Evolutionary conservation across 2,329 filamentous ascomycete genomes (phyloP).

Genomic region (Hypocrella siamensis): DNA sequence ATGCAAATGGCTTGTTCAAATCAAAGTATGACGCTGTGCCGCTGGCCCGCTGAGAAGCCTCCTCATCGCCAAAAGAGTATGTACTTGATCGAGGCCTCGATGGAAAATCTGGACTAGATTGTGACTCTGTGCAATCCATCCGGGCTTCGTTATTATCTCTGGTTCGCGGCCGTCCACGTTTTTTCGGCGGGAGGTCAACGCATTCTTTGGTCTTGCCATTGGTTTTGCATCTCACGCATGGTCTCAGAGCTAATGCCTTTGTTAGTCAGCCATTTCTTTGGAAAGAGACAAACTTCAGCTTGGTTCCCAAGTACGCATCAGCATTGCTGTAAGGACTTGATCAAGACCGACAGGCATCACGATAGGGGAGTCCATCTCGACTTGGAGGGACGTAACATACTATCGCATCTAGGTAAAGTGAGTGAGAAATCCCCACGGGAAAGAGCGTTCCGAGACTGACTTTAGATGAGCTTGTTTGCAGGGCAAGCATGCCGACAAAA

Average conservation of each 20-base stretch:
- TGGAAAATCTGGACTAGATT: constrained; percentile 27
- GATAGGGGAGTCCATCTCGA: too few species aligned
- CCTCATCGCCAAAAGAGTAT: too few species aligned
- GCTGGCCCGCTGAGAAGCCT: too few species aligned
- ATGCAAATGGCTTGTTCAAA: constrained; percentile 35
- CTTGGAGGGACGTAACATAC: too few species aligned
- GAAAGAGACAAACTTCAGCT: too few species aligned
- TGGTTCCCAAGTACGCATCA: too few species aligned
- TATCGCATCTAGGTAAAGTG: constrained; percentile 35
- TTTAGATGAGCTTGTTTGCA: constrained; percentile 73
- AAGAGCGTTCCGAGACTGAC: constrained; percentile 23
- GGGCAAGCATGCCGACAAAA: constrained; percentile 71
- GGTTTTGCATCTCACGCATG: constrained; percentile 61
- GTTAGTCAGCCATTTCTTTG: constrained; percentile 15
- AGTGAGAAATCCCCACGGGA: not conserved
- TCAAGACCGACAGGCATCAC: too few species aligned
- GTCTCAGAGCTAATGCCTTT: constrained; percentile 45
- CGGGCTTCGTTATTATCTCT: constrained; percentile 53
- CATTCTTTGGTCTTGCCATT: constrained; percentile 71
- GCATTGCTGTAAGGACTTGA: too few species aligned
- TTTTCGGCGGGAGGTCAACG: constrained; percentile 75
- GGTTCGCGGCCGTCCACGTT: constrained; percentile 61
- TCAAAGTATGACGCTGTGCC: constrained; percentile 21
- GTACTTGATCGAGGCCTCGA: constrained; percentile 34
- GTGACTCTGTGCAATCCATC: constrained; percentile 35